Percentiles rank a stretch among this genome's conserved stretches.
phyloP scores from a whole-genome alignment of 1,139 yeast species.

The Kodamaea sp. region DNA sequence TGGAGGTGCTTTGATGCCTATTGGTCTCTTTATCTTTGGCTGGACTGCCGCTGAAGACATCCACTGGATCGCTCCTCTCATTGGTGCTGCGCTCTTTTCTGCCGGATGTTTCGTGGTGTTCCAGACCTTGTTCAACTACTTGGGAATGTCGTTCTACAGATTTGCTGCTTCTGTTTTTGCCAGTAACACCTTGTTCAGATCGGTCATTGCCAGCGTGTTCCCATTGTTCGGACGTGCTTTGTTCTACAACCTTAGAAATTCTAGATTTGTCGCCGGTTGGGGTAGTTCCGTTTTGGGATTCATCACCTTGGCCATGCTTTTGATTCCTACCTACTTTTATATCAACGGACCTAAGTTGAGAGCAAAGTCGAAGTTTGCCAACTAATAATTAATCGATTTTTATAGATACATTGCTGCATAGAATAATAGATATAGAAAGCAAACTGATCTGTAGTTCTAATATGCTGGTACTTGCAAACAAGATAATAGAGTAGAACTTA shows the following conservation, averaged over 20 bases:
- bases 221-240: constrained; percentile 59
- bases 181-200: constrained; percentile 53
- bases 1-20: constrained; percentile 44
- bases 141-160: constrained; percentile 36
- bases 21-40: constrained; percentile 49
- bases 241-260: constrained; percentile 42
- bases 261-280: constrained; percentile 57
- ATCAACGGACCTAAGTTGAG: constrained; percentile 51
- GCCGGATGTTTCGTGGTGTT: constrained; percentile 41
- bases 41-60: constrained; percentile 46
- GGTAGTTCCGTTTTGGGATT: constrained; percentile 53
- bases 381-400: constrained; percentile 4
- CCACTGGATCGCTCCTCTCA: constrained; percentile 47
- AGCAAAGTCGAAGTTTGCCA: constrained; percentile 47
- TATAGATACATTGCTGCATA: neutral
- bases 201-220: constrained; percentile 59
- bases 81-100: constrained; percentile 43
- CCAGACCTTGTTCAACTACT: constrained; percentile 40
- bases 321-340: constrained; percentile 49
- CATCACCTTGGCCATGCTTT: constrained; percentile 41
- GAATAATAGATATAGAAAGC: no score
- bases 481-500: no score
- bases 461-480: no score
- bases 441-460: no score
- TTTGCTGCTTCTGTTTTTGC: constrained; percentile 62